These are phyloP conservation scores for Skeletonema potamos DNA, from an alignment of 108 stramenopile species.

Conservation along the genomic window DNA sequence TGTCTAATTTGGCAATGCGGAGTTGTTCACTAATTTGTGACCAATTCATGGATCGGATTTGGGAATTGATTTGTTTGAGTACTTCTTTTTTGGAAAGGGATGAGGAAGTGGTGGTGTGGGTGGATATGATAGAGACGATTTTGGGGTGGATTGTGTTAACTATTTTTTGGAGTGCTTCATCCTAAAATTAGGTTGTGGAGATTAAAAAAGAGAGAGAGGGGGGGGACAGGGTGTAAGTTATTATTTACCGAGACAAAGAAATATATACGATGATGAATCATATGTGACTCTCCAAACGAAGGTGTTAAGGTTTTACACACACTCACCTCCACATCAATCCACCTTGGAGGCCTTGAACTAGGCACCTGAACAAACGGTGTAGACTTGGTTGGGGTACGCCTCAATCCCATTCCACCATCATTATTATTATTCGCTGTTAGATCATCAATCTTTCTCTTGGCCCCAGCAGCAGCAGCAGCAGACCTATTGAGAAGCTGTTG, in stretches of 20 bases:
- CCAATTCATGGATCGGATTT: background rate
- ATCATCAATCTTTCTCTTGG: background rate
- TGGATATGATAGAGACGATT: background rate
- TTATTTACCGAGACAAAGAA: background rate
- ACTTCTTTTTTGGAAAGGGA: background rate
- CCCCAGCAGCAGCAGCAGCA: background rate
- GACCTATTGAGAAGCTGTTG: too few relatives aligned
- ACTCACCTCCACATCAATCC: slow-evolving; percentile 1
- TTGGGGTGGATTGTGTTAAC: background rate
- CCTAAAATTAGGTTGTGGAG: background rate
- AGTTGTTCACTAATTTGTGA: background rate
- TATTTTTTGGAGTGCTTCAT: background rate
- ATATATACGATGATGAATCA: too few relatives aligned
- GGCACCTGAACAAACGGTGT: background rate
- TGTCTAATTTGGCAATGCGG: background rate
- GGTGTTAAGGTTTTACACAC: too few relatives aligned
- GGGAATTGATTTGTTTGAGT: background rate
- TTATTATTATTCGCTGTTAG: too few relatives aligned
- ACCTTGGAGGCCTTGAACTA: background rate
- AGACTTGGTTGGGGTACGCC: background rate
- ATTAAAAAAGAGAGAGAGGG: too few relatives aligned
- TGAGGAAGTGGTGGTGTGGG: background rate
- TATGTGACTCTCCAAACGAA: too few relatives aligned
- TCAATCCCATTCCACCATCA: background rate
- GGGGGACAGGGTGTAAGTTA: too few relatives aligned